Evolutionary conservation across 2,329 filamentous ascomycete genomes (phyloP).

Genomic region (Aulographum hederae): DNA sequence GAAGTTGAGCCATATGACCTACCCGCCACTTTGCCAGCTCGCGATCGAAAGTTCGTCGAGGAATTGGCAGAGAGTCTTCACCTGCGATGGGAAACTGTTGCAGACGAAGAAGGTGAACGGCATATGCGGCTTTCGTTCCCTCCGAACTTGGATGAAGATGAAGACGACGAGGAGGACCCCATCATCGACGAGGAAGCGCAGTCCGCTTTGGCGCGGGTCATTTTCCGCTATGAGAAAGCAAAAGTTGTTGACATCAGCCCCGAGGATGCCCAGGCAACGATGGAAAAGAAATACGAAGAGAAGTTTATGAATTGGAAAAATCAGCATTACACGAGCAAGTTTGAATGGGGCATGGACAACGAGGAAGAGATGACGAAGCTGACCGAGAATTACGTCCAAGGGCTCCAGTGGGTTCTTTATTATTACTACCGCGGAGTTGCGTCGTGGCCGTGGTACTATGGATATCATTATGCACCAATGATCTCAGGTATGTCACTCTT

Average conservation of each 20-base stretch:
- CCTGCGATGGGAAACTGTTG: slow-evolving; percentile 44
- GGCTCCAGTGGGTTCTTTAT: slow-evolving; percentile 91
- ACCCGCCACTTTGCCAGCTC: slow-evolving; percentile 52
- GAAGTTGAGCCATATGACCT: slow-evolving; percentile 46
- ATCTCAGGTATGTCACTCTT: slow-evolving; percentile 49
- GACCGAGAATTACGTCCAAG: slow-evolving; percentile 93
- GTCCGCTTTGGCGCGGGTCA: slow-evolving; percentile 65
- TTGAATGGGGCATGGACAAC: slow-evolving; percentile 69
- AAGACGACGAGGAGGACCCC: slow-evolving; percentile 39
- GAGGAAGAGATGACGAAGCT: slow-evolving; percentile 65
- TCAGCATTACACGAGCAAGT: slow-evolving; percentile 80
- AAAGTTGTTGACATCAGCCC: slow-evolving; percentile 62
- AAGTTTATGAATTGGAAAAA: slow-evolving; percentile 92
- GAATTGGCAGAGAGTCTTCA: slow-evolving; percentile 57
- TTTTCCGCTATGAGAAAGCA: slow-evolving; percentile 82
- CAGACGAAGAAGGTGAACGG: slow-evolving; percentile 45
- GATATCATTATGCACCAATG: slow-evolving; percentile 92
- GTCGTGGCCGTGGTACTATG: slow-evolving; percentile 97
- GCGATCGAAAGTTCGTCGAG: slow-evolving; percentile 84
- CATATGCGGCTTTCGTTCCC: slow-evolving; percentile 47
- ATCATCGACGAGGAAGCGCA: slow-evolving; percentile 71
- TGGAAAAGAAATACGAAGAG: slow-evolving; percentile 71
- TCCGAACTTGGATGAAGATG: slow-evolving; percentile 26
- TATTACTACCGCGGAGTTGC: slow-evolving; percentile 97
- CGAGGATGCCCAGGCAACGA: slow-evolving; percentile 60